Conservation (phyloP, 2,329 filamentous ascomycete genomes). For the Ilyonectria mors-panacis region DNA sequence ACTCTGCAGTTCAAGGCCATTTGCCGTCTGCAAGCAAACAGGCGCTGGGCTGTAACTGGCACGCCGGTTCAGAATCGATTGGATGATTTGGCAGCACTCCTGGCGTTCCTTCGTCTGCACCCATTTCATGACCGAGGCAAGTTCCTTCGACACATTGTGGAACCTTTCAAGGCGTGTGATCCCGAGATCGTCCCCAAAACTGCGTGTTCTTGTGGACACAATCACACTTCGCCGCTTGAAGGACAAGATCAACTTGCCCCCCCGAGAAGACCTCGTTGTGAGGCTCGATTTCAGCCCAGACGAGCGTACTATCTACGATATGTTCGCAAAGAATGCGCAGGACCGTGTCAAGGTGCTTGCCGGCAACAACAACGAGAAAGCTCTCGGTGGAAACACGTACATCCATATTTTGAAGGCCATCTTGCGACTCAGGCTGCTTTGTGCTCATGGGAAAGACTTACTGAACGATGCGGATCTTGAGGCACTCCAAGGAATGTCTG, state of each 20-base stretch:
- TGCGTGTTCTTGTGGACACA: constrained; percentile 93
- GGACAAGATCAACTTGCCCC: constrained; percentile 88
- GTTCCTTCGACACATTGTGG: constrained; percentile 85
- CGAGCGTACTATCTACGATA: constrained; percentile 84
- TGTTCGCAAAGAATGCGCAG: constrained; percentile 86
- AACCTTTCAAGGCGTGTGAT: constrained; percentile 89
- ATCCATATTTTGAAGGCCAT: constrained; percentile 95
- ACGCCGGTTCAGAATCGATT: constrained; percentile 96
- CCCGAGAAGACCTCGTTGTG: constrained; percentile 80
- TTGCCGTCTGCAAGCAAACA: constrained; percentile 82
- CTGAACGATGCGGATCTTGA: constrained; percentile 87
- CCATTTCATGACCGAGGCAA: constrained; percentile 85
- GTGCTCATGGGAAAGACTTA: constrained; percentile 93
- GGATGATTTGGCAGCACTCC: constrained; percentile 88
- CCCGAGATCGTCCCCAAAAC: constrained; percentile 84
- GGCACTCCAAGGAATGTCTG: constrained; percentile 84
- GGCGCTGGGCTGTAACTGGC: constrained; percentile 97
- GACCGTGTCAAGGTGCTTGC: constrained; percentile 84
- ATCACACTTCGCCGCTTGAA: constrained; percentile 93
- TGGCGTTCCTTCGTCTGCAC: constrained; percentile 86
- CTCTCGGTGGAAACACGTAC: constrained; percentile 88
- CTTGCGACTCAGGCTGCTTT: constrained; percentile 88
- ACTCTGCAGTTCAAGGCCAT: constrained; percentile 89
- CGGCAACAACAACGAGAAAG: constrained; percentile 70
- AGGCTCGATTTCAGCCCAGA: constrained; percentile 81